Evolutionary conservation across 2,329 filamentous ascomycete species (phyloP).

Genomic region (Lizonia empirigonia): DNA sequence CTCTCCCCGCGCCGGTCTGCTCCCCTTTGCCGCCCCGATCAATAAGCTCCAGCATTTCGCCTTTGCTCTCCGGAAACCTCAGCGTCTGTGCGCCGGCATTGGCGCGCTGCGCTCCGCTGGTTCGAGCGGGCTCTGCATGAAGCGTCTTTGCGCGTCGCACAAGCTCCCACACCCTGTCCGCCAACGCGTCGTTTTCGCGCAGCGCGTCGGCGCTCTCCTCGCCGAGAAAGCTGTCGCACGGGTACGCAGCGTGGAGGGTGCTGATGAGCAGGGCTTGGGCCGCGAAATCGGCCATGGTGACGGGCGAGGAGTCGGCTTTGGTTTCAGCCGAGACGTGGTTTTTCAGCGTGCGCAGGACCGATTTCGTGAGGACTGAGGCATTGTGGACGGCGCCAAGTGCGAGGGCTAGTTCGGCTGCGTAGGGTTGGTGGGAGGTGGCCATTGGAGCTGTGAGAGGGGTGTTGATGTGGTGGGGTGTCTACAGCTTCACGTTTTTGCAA

Average conservation of each 20-base stretch:
- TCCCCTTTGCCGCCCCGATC: conserved; percentile 63
- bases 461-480: conserved; percentile 11
- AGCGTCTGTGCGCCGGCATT: conserved; percentile 14
- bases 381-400: conserved; percentile 56
- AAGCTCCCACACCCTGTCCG: conserved; percentile 62
- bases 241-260: conserved; percentile 60
- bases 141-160: conserved; percentile 48
- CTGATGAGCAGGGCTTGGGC: conserved; percentile 66
- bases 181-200: conserved; percentile 55
- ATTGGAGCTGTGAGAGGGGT: not conserved
- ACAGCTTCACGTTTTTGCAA: conserved; percentile 1
- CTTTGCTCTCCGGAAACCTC: conserved; percentile 51
- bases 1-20: conserved; percentile 52
- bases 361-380: conserved; percentile 64
- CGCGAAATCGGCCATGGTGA: conserved; percentile 69
- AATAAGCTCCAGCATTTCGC: conserved; percentile 67
- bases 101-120: conserved; percentile 27
- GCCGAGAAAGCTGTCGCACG: conserved; percentile 63
- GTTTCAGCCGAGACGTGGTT: conserved; percentile 56
- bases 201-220: conserved; percentile 64
- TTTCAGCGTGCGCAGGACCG: conserved; percentile 55
- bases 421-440: conserved; percentile 18
- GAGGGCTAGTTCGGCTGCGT: conserved; percentile 37
- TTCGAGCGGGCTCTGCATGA: conserved; percentile 34
- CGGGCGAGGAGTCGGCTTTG: conserved; percentile 65